Evolutionary conservation across 1,284 basidiomycete genomes (phyloP), one percentile per base, ranked within the genome.

Genomic region (Tetrapyrgos nigripes): DNA sequence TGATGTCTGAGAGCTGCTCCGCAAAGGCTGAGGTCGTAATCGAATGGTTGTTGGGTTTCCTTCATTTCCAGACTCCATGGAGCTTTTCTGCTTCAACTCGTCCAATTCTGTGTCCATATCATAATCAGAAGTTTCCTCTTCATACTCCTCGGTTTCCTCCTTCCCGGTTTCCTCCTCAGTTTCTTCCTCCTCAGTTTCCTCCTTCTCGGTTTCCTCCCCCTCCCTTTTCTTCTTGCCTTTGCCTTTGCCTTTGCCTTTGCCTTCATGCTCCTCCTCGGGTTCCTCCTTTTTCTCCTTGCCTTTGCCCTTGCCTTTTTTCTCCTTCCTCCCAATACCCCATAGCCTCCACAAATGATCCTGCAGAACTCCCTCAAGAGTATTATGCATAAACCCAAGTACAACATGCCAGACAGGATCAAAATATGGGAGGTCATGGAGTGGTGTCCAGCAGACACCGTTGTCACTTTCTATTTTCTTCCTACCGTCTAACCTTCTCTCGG

Each of bases 331-430:
- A 6, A 50, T 50, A 5, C 28, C 48, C 48, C 48, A 50, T 13
- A 27, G 9, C 19, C 9, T 31, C 17, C 28, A 8, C 13, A 50
- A 31, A 26, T 50, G 48, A 29, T 50, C 14, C 21, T 50, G 4
- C n/a, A 50, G 28, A 28, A 50, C 48, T 14, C 48, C 48, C 31
- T 50, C 48, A 50, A 50, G 48, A 23, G n/a, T 29, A 28, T 50
- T 50, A 21, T 50, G 50, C 50, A 51, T 51, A 21, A 51, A 51
- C n/a, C 50, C 50, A 9, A 51, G 19, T 33, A 51, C 23, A 37
- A 26, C 19, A 51, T 51, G 27, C 13, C 17, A 21, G n/a, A 51
- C 31, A 17, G 50, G 50, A 37, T 51, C 31, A 21, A 17, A 23
- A 51, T 51, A 35, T 6, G 50, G 50, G n/a, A 51, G 24, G 13